phyloP scores from a whole-genome alignment of 768 basidiomycete genomes.

The Exidia glandulosa region DNA sequence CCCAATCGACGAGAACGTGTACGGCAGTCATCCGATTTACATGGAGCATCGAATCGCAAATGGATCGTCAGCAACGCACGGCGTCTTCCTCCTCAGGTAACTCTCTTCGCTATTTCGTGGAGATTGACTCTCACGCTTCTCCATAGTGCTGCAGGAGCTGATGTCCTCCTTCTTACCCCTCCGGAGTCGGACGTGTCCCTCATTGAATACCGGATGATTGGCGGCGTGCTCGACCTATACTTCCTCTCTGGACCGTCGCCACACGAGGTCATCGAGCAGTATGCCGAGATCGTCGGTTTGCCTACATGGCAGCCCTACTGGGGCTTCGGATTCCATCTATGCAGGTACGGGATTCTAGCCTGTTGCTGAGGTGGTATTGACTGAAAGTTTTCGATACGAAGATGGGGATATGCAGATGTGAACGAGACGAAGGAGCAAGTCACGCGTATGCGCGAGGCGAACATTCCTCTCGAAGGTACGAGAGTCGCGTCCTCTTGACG shows the following conservation, averaged over 20 bases:
- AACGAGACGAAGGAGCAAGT: slow-evolving; percentile 47
- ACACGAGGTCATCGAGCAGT: slow-evolving; percentile 56
- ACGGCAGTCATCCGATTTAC: slow-evolving; percentile 65
- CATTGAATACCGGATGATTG: slow-evolving; percentile 62
- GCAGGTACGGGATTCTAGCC: not conserved
- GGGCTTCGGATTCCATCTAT: slow-evolving; percentile 69
- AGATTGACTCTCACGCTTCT: not conserved
- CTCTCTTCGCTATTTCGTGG: not conserved
- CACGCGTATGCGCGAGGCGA: slow-evolving; percentile 48
- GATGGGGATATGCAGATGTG: slow-evolving; percentile 43
- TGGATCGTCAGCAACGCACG: slow-evolving; percentile 49
- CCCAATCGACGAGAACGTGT: slow-evolving; percentile 59
- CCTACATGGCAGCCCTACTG: slow-evolving; percentile 65
- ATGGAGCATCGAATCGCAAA: slow-evolving; percentile 55
- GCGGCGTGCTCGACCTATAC: slow-evolving; percentile 36
- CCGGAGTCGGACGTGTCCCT: slow-evolving; percentile 42
- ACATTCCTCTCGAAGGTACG: slow-evolving; percentile 67
- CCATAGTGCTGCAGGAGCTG: slow-evolving; percentile 52
- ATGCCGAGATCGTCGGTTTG: slow-evolving; percentile 51
- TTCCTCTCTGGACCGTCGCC: slow-evolving; percentile 29
- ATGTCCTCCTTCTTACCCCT: slow-evolving; percentile 57
- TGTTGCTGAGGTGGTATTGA: not conserved
- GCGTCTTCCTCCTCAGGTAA: slow-evolving; percentile 63
- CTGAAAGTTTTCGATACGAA: slow-evolving; percentile 15
- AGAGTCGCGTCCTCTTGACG: not conserved